Conservation (phyloP, 331 rosid species). For the Ulmus americana region DNA sequence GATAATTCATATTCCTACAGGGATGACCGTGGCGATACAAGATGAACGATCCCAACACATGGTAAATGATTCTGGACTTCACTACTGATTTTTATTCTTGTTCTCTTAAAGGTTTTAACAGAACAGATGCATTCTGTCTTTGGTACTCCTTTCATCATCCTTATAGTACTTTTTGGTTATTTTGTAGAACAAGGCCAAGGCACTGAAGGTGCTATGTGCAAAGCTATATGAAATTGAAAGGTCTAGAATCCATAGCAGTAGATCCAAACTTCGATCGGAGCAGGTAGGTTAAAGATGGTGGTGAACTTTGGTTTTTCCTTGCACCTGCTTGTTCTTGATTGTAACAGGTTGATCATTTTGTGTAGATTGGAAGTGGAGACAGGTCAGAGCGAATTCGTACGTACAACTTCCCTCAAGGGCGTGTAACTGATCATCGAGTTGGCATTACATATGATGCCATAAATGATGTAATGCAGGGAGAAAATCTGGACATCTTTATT, state of each 20-base stretch:
- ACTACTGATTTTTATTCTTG: background rate
- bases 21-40: slow-evolving; percentile 73
- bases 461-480: slow-evolving; percentile 76
- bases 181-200: slow-evolving; percentile 76
- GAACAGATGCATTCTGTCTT: background rate
- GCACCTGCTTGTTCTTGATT: background rate
- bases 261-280: slow-evolving; percentile 71
- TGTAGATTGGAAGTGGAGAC: slow-evolving; percentile 86
- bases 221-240: slow-evolving; percentile 84
- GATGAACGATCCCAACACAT: slow-evolving; percentile 89
- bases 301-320: background rate
- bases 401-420: slow-evolving; percentile 88
- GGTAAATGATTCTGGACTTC: slow-evolving; percentile 39
- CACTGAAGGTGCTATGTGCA: slow-evolving; percentile 72
- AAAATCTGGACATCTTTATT: slow-evolving; percentile 59
- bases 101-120: background rate
- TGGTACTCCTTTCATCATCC: background rate
- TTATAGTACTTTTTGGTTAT: slow-evolving; percentile 15
- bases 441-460: slow-evolving; percentile 73
- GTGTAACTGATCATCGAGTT: slow-evolving; percentile 84
- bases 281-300: slow-evolving; percentile 42
- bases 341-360: slow-evolving; percentile 15
- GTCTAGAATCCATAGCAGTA: slow-evolving; percentile 48
- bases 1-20: slow-evolving; percentile 74
- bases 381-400: slow-evolving; percentile 86